Base-by-base conservation (phyloP, 1,284 basidiomycete genomes). In the Caloboletus firmus region DNA sequence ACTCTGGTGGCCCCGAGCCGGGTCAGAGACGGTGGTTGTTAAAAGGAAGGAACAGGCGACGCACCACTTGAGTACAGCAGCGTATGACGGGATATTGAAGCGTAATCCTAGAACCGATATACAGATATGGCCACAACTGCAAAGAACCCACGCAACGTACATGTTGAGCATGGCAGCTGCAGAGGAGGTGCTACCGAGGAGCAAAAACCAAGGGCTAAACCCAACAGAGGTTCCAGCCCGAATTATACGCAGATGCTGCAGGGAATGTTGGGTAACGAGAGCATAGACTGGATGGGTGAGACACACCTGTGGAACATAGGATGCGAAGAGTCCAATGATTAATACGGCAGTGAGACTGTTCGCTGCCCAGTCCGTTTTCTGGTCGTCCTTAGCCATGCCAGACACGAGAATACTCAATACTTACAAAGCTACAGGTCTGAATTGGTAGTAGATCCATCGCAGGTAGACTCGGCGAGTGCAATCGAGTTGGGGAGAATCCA, bases 171-270 rank as follows among this genome's bases (percentile, higher is more conserved):
- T 82, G 0, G 82, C 88, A 1, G 90, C 85, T 1, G 89, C 87
- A 15, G 84, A 82, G 11, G 89, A 90, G 1, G 93, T 96, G 54
- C 91, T 89, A 11, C 97, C 97, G 0, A 98, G 81, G 3, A 98
- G 78, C n/a, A 98, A 76, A 69, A 93, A 99, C 85, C 91, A 91
- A 49, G 94, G 93, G 56, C 91, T 94, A 58, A 97, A 85, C 0
- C 95, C 95, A 61, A 95, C 85, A 0, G 92, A 95, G 0, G 93
- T 89, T 39, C 83, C 80, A 42, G 85, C 80, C 49, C 74, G 72
- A 63, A 94, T 85, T 58, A 95, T 93, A 32, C 90, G 79, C 50
- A 81, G 74, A 63, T 89, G 89, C 84, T 91, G 61, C 60, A 39
- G 18, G 13, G 5, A n/a, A 31, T 9, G 39, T 50, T 45, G 7